Base-by-base conservation (phyloP, 2,329 filamentous ascomycete species). In the Aureobasidium vineae region DNA sequence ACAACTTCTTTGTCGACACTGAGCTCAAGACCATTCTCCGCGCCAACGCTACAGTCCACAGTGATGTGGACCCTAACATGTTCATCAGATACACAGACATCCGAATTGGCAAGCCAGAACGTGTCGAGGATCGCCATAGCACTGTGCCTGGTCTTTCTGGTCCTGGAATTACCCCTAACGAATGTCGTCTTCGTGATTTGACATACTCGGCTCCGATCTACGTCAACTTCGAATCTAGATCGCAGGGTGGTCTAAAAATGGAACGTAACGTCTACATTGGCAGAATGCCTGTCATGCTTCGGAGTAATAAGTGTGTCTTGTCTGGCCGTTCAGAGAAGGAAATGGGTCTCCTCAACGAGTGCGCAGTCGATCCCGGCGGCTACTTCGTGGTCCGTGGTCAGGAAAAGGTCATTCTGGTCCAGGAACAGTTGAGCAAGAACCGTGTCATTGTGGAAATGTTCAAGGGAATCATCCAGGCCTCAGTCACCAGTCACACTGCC, bases 381-480 rank as follows among this genome's bases (percentile, higher is more conserved):
- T 99, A 99, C 77, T 99, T 99, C 74, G 95, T 99, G 73, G 92
- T 98, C 71, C 92, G 94, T 73, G 95, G 95, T 54, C 97, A 96
- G 23, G 95, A 99, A 77, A 99, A 99, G 81, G 95, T 99, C 72
- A 99, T 99, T 74, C 82, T 99, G 50, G 96, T 99, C 16, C 95
- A 99, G 78, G 96, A 99, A 76, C 95, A 99, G 79, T 82, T 99
- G 75, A 99, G 95, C 84, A 99, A 99, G 85, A 99, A 99, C 79
- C 88, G 95, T 81, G 91, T 99, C 73, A 97, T 99, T 76, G 94
- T 99, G 19, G 96, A 99, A 79, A 89, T 91, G 65, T 96, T 96
- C 80, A 98, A 97, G 79, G 90, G 90, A 68, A 88, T 96, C 70
- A 94, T 98, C 66, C 91, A 94, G 71, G 95, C 96, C 43, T 98